phyloP scores from a whole-genome alignment of 1,284 basidiomycete genomes.

The Ceratorhiza oryzae-sativae region DNA sequence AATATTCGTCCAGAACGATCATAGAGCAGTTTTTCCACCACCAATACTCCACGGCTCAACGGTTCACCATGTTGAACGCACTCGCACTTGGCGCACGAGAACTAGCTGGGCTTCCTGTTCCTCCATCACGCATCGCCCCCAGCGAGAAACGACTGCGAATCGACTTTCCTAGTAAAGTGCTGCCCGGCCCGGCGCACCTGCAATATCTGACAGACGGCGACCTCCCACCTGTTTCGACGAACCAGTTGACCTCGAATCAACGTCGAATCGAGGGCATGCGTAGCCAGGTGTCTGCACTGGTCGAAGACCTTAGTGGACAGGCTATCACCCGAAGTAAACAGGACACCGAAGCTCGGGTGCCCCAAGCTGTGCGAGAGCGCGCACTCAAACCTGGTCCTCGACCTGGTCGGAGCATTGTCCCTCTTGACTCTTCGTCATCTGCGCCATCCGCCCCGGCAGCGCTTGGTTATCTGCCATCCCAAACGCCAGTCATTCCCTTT shows the following conservation, averaged over 20 bases:
- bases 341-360: conserved; percentile 56
- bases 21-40: conserved; percentile 93
- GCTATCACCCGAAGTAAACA: conserved; percentile 66
- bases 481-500: conserved; percentile 56
- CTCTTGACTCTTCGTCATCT: conserved; percentile 41
- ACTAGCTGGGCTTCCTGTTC: conserved; percentile 72
- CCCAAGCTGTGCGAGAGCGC: conserved; percentile 72
- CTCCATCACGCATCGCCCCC: conserved; percentile 48
- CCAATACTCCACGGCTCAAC: conserved; percentile 87
- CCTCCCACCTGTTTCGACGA: conserved; percentile 46
- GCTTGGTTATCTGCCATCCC: conserved; percentile 16
- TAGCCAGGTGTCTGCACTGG: conserved; percentile 58
- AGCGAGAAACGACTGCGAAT: conserved; percentile 50
- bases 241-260: not conserved
- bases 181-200: conserved; percentile 73
- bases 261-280: conserved; percentile 4
- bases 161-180: conserved; percentile 76
- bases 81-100: conserved; percentile 87
- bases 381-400: conserved; percentile 66
- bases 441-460: conserved; percentile 11
- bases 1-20: conserved; percentile 48
- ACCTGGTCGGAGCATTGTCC: conserved; percentile 45
- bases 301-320: conserved; percentile 64
- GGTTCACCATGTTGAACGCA: conserved; percentile 83
- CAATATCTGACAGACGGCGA: conserved; percentile 63